Conservation (phyloP, 1,139 yeast genomes). For the Scheffersomyces cryptocercus region DNA sequence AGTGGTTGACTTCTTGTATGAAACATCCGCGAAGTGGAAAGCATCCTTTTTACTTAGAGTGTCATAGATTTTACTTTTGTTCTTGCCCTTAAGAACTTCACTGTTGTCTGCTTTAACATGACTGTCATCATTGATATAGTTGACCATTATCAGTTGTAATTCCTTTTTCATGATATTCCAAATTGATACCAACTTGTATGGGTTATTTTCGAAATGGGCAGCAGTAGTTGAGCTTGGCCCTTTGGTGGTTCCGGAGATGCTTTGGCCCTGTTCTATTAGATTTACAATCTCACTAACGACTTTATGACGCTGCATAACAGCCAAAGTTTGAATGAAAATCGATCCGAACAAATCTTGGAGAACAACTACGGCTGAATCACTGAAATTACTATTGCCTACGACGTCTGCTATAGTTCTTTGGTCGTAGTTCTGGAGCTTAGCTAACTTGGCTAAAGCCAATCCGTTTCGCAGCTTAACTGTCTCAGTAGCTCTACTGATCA, state of each 20-base stretch:
- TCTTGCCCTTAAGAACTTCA: neutral
- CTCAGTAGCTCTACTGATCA: constrained; percentile 63
- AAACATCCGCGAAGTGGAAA: constrained; percentile 53
- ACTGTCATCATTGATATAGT: constrained; percentile 47
- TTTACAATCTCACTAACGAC: constrained; percentile 59
- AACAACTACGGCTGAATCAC: constrained; percentile 56
- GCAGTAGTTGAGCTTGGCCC: neutral
- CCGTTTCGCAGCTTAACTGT: constrained; percentile 57
- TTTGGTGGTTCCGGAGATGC: neutral
- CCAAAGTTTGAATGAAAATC: constrained; percentile 60
- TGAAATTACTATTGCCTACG: constrained; percentile 27
- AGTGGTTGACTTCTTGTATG: constrained; percentile 31
- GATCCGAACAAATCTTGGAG: constrained; percentile 72
- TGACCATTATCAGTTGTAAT: constrained; percentile 52
- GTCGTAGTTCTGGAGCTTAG: constrained; percentile 33
- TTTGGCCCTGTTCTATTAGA: constrained; percentile 4
- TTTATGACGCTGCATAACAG: constrained; percentile 70
- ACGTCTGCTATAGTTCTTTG: constrained; percentile 20
- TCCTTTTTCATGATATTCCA: constrained; percentile 65
- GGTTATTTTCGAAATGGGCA: neutral
- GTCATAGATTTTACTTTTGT: constrained; percentile 19
- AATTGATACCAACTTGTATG: constrained; percentile 45
- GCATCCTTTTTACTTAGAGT: constrained; percentile 30
- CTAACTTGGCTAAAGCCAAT: constrained; percentile 30
- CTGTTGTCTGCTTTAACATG: constrained; percentile 2